phyloP scores from a whole-genome alignment of 768 basidiomycete species.

The Crucibulum laeve region DNA sequence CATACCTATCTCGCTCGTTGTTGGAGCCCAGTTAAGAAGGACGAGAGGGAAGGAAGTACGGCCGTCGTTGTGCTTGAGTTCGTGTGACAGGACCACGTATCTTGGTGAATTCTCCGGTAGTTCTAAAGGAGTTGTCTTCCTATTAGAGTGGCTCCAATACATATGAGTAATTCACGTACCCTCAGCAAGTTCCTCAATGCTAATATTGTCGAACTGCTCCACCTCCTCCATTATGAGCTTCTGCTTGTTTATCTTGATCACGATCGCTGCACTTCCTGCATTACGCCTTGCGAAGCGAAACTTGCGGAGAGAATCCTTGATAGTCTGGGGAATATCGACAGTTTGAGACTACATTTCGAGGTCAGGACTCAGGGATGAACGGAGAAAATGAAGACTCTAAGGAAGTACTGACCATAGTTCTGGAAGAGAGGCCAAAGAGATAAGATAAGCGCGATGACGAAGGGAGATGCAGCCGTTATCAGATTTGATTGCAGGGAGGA shows the following conservation, averaged over 20 bases:
- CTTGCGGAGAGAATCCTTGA: constrained; percentile 79
- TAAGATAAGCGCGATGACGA: not conserved
- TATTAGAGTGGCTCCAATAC: constrained; percentile 1
- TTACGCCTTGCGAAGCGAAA: constrained; percentile 73
- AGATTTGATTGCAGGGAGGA: too few species aligned
- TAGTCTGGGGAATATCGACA: constrained; percentile 78
- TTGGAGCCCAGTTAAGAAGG: constrained; percentile 86
- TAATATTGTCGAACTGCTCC: constrained; percentile 72
- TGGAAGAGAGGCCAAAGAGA: constrained; percentile 24
- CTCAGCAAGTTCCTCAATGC: constrained; percentile 83
- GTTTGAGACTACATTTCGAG: constrained; percentile 55
- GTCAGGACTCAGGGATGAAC: constrained; percentile 2
- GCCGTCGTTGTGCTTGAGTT: constrained; percentile 76
- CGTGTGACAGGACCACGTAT: constrained; percentile 82
- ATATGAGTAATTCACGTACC: constrained; percentile 38
- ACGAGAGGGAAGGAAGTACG: constrained; percentile 82
- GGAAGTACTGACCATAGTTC: constrained; percentile 28
- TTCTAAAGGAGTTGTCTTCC: constrained; percentile 47
- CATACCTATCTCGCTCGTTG: constrained; percentile 68
- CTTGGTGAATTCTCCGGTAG: constrained; percentile 85
- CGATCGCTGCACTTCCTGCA: constrained; percentile 70
- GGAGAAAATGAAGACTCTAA: not conserved
- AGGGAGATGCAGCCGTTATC: not conserved
- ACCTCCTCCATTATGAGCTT: constrained; percentile 80
- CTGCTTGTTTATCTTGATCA: constrained; percentile 89